Evolutionary conservation across 345 rosid species (phyloP), one percentile per base, ranked within the genome.

Genomic region (Erysimum cheiranthoides): DNA sequence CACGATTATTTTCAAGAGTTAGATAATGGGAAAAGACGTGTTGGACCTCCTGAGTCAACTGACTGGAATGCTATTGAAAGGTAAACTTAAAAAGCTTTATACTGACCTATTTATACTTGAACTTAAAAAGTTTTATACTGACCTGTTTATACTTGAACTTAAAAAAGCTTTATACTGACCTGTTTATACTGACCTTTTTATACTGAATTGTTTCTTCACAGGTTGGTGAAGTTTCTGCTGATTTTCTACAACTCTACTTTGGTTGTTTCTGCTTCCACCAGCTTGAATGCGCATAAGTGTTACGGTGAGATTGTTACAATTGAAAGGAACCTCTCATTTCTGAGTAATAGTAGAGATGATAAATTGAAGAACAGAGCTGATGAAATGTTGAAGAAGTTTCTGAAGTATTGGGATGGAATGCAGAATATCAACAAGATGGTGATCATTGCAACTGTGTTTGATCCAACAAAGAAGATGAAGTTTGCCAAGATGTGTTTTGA

Each of bases 401-500:
- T 18, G 0, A 46, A 66, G 3, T 66, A 65, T 3, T 46, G 70
- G 43, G 56, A 34, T 10, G 10, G 36, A 27, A 8, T 10, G 17
- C 32, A 16, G 16, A 5, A 47, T 6, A 66, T 49, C 7, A 17
- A 66, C 5, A 34, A 4, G 16, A 0, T 49, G 2, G 2, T 66
- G 32, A 10, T 49, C 14, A 2, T 66, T 7, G 45, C 28, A 12
- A 32, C 0, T 32, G 30, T 47, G 17, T 32, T 49, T 65, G 11
- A 65, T 31, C 7, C 42, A 10, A 13, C 25, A 17, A 62, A 42
- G 25, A 43, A 27, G 2, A 63, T 63, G 25, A 8, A 42, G 1
- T 63, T 63, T 43, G 52, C 9, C 28, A 43, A 51, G 13, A 49
- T 66, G 32, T 65, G 57, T 4, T 65, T 65, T 32, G 43, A 47